phyloP scores from a whole-genome alignment of 2,329 filamentous ascomycete genomes.

The Aureobasidium melanogenum region DNA sequence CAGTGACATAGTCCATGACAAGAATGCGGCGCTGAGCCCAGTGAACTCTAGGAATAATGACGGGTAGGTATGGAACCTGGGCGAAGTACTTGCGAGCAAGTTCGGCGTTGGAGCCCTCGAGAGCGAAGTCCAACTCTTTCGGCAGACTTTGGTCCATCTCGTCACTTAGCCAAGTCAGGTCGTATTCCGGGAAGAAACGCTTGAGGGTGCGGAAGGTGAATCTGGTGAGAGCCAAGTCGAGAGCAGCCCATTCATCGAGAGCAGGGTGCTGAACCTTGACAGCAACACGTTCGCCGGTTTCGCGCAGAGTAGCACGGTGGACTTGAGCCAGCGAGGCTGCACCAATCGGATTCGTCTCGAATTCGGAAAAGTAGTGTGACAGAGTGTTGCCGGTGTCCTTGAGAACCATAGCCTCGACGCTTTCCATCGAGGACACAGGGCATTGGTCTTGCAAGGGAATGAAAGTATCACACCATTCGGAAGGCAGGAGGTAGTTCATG shows the following conservation, averaged over 20 bases:
- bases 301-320: slow-evolving; percentile 75
- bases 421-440: slow-evolving; percentile 81
- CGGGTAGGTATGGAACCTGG: slow-evolving; percentile 61
- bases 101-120: slow-evolving; percentile 76
- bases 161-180: slow-evolving; percentile 86
- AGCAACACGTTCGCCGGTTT: slow-evolving; percentile 76
- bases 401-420: slow-evolving; percentile 78
- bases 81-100: slow-evolving; percentile 75
- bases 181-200: slow-evolving; percentile 93
- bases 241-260: slow-evolving; percentile 77
- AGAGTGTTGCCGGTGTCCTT: slow-evolving; percentile 72
- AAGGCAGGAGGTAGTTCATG: slow-evolving; percentile 86
- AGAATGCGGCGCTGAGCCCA: slow-evolving; percentile 85
- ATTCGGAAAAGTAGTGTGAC: slow-evolving; percentile 77
- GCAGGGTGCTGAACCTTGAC: slow-evolving; percentile 95
- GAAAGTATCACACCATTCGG: slow-evolving; percentile 92
- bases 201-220: slow-evolving; percentile 89
- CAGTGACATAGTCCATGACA: slow-evolving; percentile 90
- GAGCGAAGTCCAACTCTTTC: slow-evolving; percentile 80
- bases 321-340: slow-evolving; percentile 93
- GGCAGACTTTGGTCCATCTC: slow-evolving; percentile 91
- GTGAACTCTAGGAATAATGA: slow-evolving; percentile 81
- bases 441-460: slow-evolving; percentile 94
- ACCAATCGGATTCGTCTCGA: slow-evolving; percentile 71
- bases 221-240: slow-evolving; percentile 77